Evolutionary conservation across 2,329 filamentous ascomycete species (phyloP), one percentile per base, ranked within the genome.

Genomic region (Hymenoscyphus repandus): DNA sequence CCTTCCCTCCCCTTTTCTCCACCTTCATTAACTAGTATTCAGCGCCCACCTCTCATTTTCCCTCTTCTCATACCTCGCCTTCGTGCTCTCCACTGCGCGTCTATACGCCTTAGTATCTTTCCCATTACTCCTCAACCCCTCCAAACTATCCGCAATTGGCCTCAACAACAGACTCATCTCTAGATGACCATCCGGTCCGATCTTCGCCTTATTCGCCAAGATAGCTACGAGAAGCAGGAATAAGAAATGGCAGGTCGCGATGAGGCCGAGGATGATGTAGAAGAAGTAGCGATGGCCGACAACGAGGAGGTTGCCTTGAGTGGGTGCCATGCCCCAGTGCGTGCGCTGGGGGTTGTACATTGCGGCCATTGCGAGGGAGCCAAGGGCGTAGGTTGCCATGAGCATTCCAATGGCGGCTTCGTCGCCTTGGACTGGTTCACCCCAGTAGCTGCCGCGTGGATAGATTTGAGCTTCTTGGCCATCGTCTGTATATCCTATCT

Each of bases 251-350:
- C 52, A 58, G 1, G 45, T 45, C 7, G 42, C 48, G 3, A 64
- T 58, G 6, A 64, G 20, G 3, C 50, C 53, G 41, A 74, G 60
- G 20, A 63, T 64, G 7, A 74, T 58, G 45, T 73, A 73, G 1
- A 73, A 71, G 53, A 71, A 74, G 50, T 72, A 70, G 0, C 67
- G 70, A 58, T 75, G 74, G 0, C 68, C 70, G 22, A 74, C 61
- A 31, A 69, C 65, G 5, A 66, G 54, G 1, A 40, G 15, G 2
- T 52, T 45, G 1, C 63, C 64, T 41, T 51, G 38, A 4, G 17
- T 40, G 0, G 63, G 63, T 1, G 56, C 57, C 3, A 10, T 20
- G 0, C 62, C 62, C 0, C 1, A 2, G 10, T 58, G 57, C 0
- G 12, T 37, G 0, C 17, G 53, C 2, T 18, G 15, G 0, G 61